Conservation (phyloP, 495 filamentous ascomycete genomes). For the Arthonia radiata region DNA sequence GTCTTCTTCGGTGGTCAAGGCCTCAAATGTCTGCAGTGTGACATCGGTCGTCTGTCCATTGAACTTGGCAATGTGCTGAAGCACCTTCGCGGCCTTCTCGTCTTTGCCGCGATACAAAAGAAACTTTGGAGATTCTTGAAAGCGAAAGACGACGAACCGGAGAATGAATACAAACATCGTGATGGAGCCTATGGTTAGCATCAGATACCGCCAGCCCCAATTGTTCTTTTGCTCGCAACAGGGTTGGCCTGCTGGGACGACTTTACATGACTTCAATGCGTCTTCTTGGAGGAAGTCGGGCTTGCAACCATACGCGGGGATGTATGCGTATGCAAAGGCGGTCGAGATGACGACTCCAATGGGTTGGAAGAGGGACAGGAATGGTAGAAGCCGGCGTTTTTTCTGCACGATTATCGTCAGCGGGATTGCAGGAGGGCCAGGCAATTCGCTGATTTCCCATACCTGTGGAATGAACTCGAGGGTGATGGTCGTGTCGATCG, state of each 20-base stretch:
- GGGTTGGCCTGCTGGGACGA: slow-evolving; percentile 8
- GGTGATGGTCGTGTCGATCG: slow-evolving; percentile 24
- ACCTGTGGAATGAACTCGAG: slow-evolving; percentile 22
- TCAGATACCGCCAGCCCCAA: slow-evolving; percentile 29
- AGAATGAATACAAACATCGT: slow-evolving; percentile 20
- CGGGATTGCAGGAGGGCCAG: background rate
- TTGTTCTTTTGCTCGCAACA: slow-evolving; percentile 25
- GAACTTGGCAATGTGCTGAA: slow-evolving; percentile 17
- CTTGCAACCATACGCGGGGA: slow-evolving; percentile 17
- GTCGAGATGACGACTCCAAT: slow-evolving; percentile 19
- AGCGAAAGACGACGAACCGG: slow-evolving; percentile 19
- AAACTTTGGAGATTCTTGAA: slow-evolving; percentile 23
- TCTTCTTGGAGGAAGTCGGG: slow-evolving; percentile 12
- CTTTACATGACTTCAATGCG: slow-evolving; percentile 13
- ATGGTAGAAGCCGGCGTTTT: slow-evolving; percentile 19
- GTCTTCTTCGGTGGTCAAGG: slow-evolving; percentile 10
- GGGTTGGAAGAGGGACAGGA: slow-evolving; percentile 24
- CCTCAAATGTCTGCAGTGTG: slow-evolving; percentile 13
- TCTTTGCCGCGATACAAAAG: slow-evolving; percentile 19
- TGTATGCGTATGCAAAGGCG: slow-evolving; percentile 24
- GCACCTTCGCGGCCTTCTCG: slow-evolving; percentile 16
- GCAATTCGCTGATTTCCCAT: too few relatives aligned
- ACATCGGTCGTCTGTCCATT: slow-evolving; percentile 14
- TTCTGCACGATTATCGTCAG: slow-evolving; percentile 7
- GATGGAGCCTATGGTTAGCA: slow-evolving; percentile 19